Evolutionary conservation across 2,329 filamentous ascomycete genomes (phyloP).

Genomic region (Clonostachys byssicola): DNA sequence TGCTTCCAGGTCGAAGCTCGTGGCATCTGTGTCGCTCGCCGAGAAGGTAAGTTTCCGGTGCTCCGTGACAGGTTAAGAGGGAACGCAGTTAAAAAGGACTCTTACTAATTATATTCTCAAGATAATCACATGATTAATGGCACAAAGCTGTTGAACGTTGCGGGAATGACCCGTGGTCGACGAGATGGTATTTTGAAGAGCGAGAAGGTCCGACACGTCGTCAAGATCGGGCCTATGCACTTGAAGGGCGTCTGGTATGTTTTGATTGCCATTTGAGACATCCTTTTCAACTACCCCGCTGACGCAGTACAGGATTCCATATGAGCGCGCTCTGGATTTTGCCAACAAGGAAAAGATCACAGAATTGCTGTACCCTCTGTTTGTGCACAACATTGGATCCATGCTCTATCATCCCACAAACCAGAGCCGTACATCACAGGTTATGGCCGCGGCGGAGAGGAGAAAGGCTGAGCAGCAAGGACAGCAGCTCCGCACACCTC

Average conservation of each 20-base stretch:
- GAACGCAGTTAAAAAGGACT: not conserved
- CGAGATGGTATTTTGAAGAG: slow-evolving; percentile 96
- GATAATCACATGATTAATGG: slow-evolving; percentile 99
- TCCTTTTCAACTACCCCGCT: slow-evolving; percentile 8
- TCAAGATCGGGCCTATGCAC: slow-evolving; percentile 99
- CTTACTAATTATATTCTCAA: slow-evolving; percentile 23
- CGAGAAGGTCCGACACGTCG: slow-evolving; percentile 93
- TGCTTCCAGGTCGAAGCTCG: slow-evolving; percentile 98
- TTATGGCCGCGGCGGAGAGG: slow-evolving; percentile 80
- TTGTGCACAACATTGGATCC: slow-evolving; percentile 94
- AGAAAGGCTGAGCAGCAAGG: slow-evolving; percentile 64
- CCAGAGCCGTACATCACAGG: slow-evolving; percentile 74
- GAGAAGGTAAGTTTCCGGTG: slow-evolving; percentile 65
- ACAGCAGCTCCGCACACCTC: slow-evolving; percentile 48
- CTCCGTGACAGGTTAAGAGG: not conserved
- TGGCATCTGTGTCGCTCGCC: slow-evolving; percentile 89
- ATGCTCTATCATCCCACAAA: slow-evolving; percentile 93
- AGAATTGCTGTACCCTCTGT: slow-evolving; percentile 88
- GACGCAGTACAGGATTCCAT: slow-evolving; percentile 74
- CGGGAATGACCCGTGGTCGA: slow-evolving; percentile 94
- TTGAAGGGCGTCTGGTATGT: slow-evolving; percentile 93
- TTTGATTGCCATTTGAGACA: slow-evolving; percentile 9
- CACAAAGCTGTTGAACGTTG: slow-evolving; percentile 93
- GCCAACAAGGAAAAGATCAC: slow-evolving; percentile 99
- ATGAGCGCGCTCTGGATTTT: slow-evolving; percentile 95